Conservation (phyloP, 768 basidiomycete species). For the Suillus brevipes region DNA sequence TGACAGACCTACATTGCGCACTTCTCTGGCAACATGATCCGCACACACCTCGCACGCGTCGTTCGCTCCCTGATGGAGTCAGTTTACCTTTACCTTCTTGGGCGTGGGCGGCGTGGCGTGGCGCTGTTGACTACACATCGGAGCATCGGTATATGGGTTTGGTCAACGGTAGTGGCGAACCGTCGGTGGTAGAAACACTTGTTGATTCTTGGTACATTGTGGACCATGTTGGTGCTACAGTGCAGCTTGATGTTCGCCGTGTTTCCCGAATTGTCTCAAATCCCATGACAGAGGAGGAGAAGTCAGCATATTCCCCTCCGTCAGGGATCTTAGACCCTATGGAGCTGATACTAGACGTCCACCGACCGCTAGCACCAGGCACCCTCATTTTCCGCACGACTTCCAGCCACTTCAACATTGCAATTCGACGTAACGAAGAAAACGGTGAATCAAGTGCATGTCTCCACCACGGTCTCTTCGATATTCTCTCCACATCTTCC, state of each 20-base stretch:
- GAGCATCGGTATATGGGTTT: neutral
- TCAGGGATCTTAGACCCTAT: neutral
- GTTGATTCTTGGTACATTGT: conserved; percentile 20
- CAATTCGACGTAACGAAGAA: neutral
- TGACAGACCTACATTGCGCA: conserved; percentile 14
- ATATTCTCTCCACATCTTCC: neutral
- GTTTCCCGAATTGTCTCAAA: neutral
- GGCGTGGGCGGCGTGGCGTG: conserved; percentile 29
- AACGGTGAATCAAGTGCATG: neutral
- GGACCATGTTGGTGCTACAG: conserved; percentile 11
- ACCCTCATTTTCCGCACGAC: neutral
- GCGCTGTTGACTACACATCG: conserved; percentile 9
- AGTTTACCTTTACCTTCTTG: conserved; percentile 21
- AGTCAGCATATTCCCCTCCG: neutral
- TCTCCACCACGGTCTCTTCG: neutral
- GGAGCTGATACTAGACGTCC: neutral
- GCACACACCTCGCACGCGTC: conserved; percentile 11
- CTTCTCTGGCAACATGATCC: conserved; percentile 26
- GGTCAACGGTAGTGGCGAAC: conserved; percentile 4
- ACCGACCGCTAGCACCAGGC: neutral
- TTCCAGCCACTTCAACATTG: neutral
- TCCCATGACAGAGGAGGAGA: conserved; percentile 2
- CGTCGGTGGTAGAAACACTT: conserved; percentile 21
- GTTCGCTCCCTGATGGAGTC: neutral
- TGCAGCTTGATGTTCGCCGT: conserved; percentile 17